These are phyloP conservation scores for Neurospora discreta DNA, from an alignment of 495 filamentous ascomycete species.

Conservation along the genomic window DNA sequence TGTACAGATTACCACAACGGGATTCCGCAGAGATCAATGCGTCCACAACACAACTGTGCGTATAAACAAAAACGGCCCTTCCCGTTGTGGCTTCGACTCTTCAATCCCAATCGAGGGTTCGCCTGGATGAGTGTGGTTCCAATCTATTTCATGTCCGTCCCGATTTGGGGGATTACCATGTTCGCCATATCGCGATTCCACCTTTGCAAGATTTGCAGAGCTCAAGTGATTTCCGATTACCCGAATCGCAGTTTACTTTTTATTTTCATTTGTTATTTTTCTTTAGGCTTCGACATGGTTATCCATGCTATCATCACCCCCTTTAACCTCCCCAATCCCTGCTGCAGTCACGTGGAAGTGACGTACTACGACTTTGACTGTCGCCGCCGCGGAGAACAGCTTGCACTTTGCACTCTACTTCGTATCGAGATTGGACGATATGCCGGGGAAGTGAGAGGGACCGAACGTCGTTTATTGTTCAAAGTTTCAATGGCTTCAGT, in stretches of 20 bases:
- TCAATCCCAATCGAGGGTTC: neutral
- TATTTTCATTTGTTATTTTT: neutral
- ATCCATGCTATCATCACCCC: neutral
- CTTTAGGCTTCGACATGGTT: neutral
- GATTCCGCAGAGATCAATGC: neutral
- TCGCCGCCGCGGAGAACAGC: neutral
- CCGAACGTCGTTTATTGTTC: too few species aligned
- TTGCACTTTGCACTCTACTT: neutral
- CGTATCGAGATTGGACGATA: neutral
- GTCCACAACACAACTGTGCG: neutral
- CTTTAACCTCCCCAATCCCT: neutral
- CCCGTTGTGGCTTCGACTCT: neutral
- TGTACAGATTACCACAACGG: neutral
- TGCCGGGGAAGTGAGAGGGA: too few species aligned
- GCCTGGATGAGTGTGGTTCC: neutral
- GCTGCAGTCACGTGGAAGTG: neutral
- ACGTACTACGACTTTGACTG: neutral
- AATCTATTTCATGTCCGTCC: neutral
- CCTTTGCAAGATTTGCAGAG: neutral
- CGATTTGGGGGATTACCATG: neutral
- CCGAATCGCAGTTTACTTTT: neutral
- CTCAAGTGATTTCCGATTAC: neutral
- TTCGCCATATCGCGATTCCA: neutral
- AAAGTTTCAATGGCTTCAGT: neutral
- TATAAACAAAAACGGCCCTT: neutral